Base-by-base conservation (phyloP, 345 rosid species). In the Eucalyptus erythrocorys region DNA sequence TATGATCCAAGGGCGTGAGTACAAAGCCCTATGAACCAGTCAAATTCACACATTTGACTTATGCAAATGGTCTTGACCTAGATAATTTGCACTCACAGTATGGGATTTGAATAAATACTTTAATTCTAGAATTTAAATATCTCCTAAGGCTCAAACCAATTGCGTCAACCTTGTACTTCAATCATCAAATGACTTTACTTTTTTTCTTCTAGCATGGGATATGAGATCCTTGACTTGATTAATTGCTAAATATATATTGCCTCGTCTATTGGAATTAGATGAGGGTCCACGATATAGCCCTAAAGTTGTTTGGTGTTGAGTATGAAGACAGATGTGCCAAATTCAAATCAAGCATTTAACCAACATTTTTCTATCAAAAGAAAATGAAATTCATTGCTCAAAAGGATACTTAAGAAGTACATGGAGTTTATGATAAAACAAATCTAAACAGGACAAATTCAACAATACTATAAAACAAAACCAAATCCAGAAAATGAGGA, bases 361-460 rank as follows among this genome's bases (percentile, higher is more conserved):
- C 71, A 61, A 64, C 27, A 55, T 26, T 59, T 59, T 59, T 27
- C 13, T 11, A 27, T 59, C 7, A 27, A 59, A 59, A 59, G 32
- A 59, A 26, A 27, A 59, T 59, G 13, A 27, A 10, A 59, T 59
- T 59, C 32, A 59, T 59, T 26, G n/a, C 66, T 27, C 0, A 27
- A 59, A 59, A 59, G 13, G 30, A 59, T 59, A 59, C 66, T 26
- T 27, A 27, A 59, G 13, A 26, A 59, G n/a, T 59, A 5, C 66
- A 59, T 27, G n/a, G 66, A 26, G 13, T 5, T 59, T 24, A 59
- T 59, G 66, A 27, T 26, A 59, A 59, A 59, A 26, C 15, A 59
- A 59, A 59, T 59, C 66, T 11, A 59, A 59, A 59, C 4, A 27
- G 0, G 0, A 27, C 4, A 59, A 0, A 59, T 11, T 59, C 66